Percentiles rank a stretch among this genome's conserved stretches.
phyloP scores from a whole-genome alignment of 1,284 basidiomycete genomes.

The Golubevia pallescens region DNA sequence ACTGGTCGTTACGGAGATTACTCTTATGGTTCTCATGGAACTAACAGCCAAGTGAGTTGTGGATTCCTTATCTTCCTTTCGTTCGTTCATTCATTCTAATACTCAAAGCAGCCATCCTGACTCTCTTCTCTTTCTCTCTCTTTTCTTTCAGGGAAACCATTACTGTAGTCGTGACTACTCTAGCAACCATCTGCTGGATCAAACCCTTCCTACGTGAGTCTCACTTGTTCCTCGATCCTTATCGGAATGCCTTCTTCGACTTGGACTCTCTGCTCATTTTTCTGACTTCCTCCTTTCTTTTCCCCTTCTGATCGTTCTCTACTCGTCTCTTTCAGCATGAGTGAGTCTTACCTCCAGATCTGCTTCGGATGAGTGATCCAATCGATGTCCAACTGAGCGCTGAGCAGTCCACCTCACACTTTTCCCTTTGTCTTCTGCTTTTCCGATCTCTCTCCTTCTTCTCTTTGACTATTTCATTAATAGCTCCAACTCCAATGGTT shows the following conservation, averaged over 20 bases:
- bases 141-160: slow-evolving; percentile 68
- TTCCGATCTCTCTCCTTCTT: not conserved
- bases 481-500: slow-evolving; percentile 66
- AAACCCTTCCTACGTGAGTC: too few species aligned
- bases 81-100: not conserved
- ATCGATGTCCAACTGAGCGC: slow-evolving; percentile 54
- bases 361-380: too few species aligned
- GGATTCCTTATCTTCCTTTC: not conserved
- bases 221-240: too few species aligned
- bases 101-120: too few species aligned
- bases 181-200: slow-evolving; percentile 49
- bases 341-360: too few species aligned
- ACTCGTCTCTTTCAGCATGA: too few species aligned
- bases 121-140: not conserved
- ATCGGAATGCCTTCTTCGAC: too few species aligned
- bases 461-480: not conserved
- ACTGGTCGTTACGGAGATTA: too few species aligned
- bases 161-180: slow-evolving; percentile 69
- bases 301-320: too few species aligned
- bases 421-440: slow-evolving; percentile 7
- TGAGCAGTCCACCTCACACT: slow-evolving; percentile 71
- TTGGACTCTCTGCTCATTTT: too few species aligned
- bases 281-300: too few species aligned
- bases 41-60: slow-evolving; percentile 69
- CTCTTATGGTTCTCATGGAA: slow-evolving; percentile 65